Evolutionary conservation across 805 yeast species (phyloP).

Genomic region (Lachancea fermentati): DNA sequence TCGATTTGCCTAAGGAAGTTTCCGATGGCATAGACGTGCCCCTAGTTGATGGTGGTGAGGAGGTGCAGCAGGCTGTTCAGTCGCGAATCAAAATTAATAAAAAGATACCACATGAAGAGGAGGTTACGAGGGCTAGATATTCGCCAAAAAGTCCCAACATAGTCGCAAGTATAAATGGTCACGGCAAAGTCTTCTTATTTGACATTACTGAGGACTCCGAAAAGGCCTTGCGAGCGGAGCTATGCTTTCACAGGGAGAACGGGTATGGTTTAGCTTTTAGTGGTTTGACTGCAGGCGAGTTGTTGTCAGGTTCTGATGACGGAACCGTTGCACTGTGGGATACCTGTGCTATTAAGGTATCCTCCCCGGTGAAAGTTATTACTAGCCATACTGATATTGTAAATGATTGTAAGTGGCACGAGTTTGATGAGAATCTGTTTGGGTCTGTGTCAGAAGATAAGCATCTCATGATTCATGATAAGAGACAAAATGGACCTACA

Average conservation of each 20-base stretch:
- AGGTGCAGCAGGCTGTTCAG: slow-evolving; percentile 19
- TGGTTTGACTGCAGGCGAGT: slow-evolving; percentile 39
- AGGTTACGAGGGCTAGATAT: slow-evolving; percentile 66
- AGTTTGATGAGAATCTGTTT: slow-evolving; percentile 43
- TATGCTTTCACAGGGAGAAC: slow-evolving; percentile 54
- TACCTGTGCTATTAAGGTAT: slow-evolving; percentile 19
- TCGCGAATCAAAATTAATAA: slow-evolving; percentile 55
- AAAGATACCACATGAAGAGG: slow-evolving; percentile 56
- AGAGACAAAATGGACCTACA: slow-evolving; percentile 33
- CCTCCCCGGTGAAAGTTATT: slow-evolving; percentile 24
- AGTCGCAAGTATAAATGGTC: slow-evolving; percentile 64
- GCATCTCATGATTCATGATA: slow-evolving; percentile 49
- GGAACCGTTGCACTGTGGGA: slow-evolving; percentile 59
- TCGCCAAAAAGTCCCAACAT: slow-evolving; percentile 54
- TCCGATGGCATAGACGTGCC: slow-evolving; percentile 16
- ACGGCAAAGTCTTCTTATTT: slow-evolving; percentile 56
- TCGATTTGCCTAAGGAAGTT: slow-evolving; percentile 49
- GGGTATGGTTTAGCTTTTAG: slow-evolving; percentile 78
- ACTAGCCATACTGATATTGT: slow-evolving; percentile 52
- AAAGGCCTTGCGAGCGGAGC: slow-evolving; percentile 25
- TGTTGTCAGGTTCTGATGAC: slow-evolving; percentile 66
- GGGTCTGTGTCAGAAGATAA: slow-evolving; percentile 76
- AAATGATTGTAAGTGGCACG: slow-evolving; percentile 73
- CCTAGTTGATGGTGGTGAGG: slow-evolving; percentile 22
- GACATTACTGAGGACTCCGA: slow-evolving; percentile 31